Evolutionary conservation across 306 rosid genomes (phyloP).

Genomic region (Bauhinia variegata): DNA sequence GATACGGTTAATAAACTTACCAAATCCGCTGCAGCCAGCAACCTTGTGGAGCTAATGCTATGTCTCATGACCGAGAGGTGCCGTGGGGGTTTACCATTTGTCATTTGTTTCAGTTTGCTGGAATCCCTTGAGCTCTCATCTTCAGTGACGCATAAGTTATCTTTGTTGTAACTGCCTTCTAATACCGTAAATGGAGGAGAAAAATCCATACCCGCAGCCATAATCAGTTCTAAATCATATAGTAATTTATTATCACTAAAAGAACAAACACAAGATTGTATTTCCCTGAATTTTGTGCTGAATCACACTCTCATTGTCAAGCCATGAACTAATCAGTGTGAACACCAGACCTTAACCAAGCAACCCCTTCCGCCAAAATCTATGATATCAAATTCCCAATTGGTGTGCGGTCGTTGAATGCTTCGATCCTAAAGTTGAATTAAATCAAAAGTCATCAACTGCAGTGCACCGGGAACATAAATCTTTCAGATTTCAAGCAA

Average conservation of each 20-base stretch:
- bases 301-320: neutral
- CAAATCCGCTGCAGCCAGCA: slow-evolving; percentile 51
- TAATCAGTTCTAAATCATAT: slow-evolving; percentile 46
- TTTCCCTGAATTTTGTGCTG: neutral
- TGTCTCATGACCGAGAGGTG: slow-evolving; percentile 56
- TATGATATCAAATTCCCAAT: neutral
- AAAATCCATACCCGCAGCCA: slow-evolving; percentile 64
- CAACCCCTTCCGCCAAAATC: neutral
- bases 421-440: slow-evolving; percentile 2
- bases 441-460: neutral
- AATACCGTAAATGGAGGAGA: slow-evolving; percentile 50
- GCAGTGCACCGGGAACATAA: neutral
- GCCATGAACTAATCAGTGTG: neutral
- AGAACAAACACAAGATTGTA: neutral
- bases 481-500: slow-evolving; percentile 6
- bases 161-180: slow-evolving; percentile 56
- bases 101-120: slow-evolving; percentile 42
- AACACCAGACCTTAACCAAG: neutral
- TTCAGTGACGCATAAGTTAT: slow-evolving; percentile 48
- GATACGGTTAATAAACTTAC: slow-evolving; percentile 39
- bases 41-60: slow-evolving; percentile 56
- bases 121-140: slow-evolving; percentile 46
- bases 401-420: neutral
- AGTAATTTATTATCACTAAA: slow-evolving; percentile 16
- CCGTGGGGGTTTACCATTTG: slow-evolving; percentile 68